A percentile compares a stretch with the other conserved stretches of the same genome.
These are phyloP conservation scores for Metschnikowia reukaufii DNA, from an alignment of 805 yeast genomes.

Conservation along the genomic window DNA sequence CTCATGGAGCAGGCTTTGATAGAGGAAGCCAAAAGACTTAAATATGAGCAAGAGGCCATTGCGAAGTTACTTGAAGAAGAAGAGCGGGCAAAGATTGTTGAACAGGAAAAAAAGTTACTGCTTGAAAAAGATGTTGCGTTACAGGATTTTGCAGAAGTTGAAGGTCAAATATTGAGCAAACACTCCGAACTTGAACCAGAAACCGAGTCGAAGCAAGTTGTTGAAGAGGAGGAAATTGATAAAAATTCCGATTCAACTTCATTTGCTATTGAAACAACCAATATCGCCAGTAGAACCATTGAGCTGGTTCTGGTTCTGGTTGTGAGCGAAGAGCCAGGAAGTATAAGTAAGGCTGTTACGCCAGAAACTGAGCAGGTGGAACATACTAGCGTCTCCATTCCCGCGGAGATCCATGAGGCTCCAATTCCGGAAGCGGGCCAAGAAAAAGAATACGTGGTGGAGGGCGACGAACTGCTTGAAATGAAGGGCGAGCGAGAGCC, in stretches of 20 bases:
- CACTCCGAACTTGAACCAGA: too few relatives aligned
- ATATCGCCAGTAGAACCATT: too few relatives aligned
- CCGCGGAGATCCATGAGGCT: too few relatives aligned
- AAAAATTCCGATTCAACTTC: background rate
- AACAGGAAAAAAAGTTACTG: background rate
- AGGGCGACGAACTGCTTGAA: conserved; percentile 11
- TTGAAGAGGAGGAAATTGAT: background rate
- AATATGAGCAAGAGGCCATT: background rate
- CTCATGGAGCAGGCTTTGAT: background rate
- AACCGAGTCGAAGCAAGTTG: background rate
- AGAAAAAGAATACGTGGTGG: conserved; percentile 11
- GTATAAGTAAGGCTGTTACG: background rate
- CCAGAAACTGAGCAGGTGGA: background rate
- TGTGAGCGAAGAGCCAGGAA: background rate
- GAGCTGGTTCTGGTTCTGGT: too few relatives aligned
- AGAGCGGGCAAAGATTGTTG: background rate
- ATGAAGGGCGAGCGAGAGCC: conserved; percentile 7
- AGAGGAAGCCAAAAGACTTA: background rate
- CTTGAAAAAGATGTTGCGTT: background rate
- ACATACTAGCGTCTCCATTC: background rate
- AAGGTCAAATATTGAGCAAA: too few relatives aligned
- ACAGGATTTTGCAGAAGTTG: background rate
- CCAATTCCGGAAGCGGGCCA: conserved; percentile 8
- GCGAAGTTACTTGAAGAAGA: background rate
- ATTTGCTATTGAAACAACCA: too few relatives aligned